These are phyloP conservation scores for Irpex sp. DNA, from an alignment of 1,284 basidiomycete species.

Conservation along the genomic window DNA sequence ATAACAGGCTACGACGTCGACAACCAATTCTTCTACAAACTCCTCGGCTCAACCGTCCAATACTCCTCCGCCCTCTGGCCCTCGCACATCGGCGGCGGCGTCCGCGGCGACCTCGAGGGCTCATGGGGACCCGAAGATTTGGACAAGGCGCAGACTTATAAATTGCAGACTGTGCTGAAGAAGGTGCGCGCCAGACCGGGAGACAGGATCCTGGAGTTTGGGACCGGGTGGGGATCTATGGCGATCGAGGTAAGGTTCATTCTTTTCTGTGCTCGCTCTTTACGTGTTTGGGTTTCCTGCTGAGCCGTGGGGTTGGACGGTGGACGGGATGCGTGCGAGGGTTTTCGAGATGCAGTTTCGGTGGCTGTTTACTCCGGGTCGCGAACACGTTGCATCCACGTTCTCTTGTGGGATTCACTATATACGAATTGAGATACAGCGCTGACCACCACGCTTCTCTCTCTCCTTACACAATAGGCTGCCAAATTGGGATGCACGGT, in stretches of 20 bases:
- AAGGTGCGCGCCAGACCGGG: conserved; percentile 39
- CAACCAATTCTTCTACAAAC: conserved; percentile 24
- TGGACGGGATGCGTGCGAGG: not conserved
- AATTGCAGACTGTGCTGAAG: conserved; percentile 33
- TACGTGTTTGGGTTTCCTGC: too few species aligned
- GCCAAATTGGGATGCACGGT: conserved; percentile 34
- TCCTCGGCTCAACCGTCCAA: conserved; percentile 44
- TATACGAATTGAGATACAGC: too few species aligned
- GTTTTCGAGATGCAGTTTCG: too few species aligned
- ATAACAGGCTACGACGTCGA: conserved; percentile 36
- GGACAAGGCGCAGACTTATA: conserved; percentile 27
- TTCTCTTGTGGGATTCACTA: not conserved
- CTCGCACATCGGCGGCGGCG: conserved; percentile 25
- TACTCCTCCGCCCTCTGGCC: conserved; percentile 42
- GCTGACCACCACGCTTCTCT: too few species aligned
- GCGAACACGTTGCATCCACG: not conserved
- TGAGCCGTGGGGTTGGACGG: conserved; percentile 6
- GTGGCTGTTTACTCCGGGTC: too few species aligned
- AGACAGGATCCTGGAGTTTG: conserved; percentile 45
- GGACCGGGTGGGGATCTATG: conserved; percentile 46
- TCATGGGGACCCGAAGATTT: conserved; percentile 10
- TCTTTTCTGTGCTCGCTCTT: too few species aligned
- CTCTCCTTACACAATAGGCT: conserved; percentile 11
- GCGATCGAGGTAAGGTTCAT: conserved; percentile 36
- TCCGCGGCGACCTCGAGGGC: conserved; percentile 16